A percentile compares a stretch with the other conserved stretches of the same genome.
Evolutionary conservation across 2,329 filamentous ascomycete species (phyloP).

Genomic region (Alternaria viburni): DNA sequence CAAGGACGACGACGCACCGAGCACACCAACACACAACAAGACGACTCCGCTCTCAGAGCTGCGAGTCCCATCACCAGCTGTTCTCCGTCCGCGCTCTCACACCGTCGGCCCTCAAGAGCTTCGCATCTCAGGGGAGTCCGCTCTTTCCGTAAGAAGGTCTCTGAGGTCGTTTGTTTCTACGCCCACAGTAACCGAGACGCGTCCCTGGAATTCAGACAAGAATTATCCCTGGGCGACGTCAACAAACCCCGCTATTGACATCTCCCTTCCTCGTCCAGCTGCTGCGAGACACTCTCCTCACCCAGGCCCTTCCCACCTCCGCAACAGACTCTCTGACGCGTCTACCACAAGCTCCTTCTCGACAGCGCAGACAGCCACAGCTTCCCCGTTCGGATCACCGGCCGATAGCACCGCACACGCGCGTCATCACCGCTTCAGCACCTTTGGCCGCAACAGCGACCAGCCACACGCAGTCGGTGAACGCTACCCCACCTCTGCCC

Average conservation of each 20-base stretch:
- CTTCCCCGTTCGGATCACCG: conserved; percentile 19
- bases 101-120: conserved; percentile 25
- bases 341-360: conserved; percentile 30
- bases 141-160: conserved; percentile 33
- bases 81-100: conserved; percentile 32
- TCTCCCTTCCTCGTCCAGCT: conserved; percentile 49
- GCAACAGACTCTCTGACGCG: conserved; percentile 36
- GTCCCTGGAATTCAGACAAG: conserved; percentile 57
- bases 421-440: conserved; percentile 25
- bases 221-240: conserved; percentile 55
- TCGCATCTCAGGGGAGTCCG: conserved; percentile 26
- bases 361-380: conserved; percentile 17
- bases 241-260: conserved; percentile 46
- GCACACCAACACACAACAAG: conserved; percentile 19
- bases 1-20: conserved; percentile 12
- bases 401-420: conserved; percentile 20
- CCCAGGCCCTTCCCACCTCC: conserved; percentile 38
- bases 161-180: conserved; percentile 33
- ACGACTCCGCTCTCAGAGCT: conserved; percentile 29
- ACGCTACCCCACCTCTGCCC: conserved; percentile 56
- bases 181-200: conserved; percentile 42
- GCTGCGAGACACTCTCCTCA: conserved; percentile 34
- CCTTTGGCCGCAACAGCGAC: conserved; percentile 32
- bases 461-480: conserved; percentile 52
- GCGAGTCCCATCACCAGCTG: conserved; percentile 30